Evolutionary conservation across 768 basidiomycete genomes (phyloP).

Genomic region (Dioszegia crocea): DNA sequence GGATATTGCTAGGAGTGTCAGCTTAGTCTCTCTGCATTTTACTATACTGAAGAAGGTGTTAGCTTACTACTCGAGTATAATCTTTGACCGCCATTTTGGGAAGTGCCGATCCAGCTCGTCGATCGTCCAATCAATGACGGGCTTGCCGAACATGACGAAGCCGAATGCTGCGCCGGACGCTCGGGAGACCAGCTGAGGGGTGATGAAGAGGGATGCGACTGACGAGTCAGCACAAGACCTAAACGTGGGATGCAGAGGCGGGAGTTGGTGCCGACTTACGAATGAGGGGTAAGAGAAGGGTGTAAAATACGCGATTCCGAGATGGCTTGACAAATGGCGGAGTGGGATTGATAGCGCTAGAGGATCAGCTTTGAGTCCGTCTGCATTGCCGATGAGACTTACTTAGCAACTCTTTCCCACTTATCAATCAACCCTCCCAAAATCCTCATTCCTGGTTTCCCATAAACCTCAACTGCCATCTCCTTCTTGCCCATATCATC

Average conservation of each 20-base stretch:
- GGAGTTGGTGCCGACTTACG: constrained; percentile 6
- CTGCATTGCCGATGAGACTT: constrained; percentile 4
- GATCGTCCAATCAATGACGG: constrained; percentile 45
- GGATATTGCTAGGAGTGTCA: constrained; percentile 39
- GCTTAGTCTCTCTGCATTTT: neutral
- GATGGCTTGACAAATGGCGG: constrained; percentile 49
- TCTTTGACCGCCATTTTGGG: constrained; percentile 51
- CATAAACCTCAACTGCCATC: constrained; percentile 47
- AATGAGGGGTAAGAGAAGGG: constrained; percentile 43
- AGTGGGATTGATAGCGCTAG: constrained; percentile 52
- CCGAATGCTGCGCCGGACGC: constrained; percentile 32
- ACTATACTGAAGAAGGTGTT: neutral
- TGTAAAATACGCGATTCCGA: constrained; percentile 45
- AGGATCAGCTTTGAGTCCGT: neutral
- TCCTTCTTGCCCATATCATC: constrained; percentile 43
- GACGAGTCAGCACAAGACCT: neutral
- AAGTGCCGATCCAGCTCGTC: constrained; percentile 46
- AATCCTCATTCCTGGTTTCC: constrained; percentile 49
- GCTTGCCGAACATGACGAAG: constrained; percentile 53
- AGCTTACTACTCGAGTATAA: constrained; percentile 52
- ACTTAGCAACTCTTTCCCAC: constrained; percentile 53
- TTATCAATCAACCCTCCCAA: constrained; percentile 51
- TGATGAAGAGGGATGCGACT: constrained; percentile 45
- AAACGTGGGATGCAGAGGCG: neutral
- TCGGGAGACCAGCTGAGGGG: constrained; percentile 45